Conservation (phyloP, 148 eudicot species). For the Vaccinium myrtillus region DNA sequence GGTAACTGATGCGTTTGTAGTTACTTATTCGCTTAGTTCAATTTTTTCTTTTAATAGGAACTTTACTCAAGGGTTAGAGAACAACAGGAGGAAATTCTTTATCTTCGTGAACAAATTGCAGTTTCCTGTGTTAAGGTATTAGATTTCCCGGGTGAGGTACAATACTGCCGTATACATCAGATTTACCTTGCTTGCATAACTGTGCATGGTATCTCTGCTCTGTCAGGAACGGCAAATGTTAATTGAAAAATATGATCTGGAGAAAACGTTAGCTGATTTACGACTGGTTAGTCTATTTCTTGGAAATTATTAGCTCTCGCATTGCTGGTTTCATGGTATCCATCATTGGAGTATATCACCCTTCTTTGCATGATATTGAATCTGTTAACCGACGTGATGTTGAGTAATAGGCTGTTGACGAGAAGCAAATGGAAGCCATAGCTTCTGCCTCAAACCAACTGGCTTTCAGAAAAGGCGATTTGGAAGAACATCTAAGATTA, state of each 20-base stretch:
- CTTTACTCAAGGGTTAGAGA: slow-evolving; percentile 51
- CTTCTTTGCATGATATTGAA: neutral
- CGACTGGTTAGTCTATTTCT: slow-evolving; percentile 62
- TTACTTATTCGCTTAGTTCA: slow-evolving; percentile 14
- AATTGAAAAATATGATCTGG: slow-evolving; percentile 77
- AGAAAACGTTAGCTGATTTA: slow-evolving; percentile 70
- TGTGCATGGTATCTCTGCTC: slow-evolving; percentile 19
- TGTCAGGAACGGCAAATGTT: slow-evolving; percentile 74
- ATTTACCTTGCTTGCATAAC: slow-evolving; percentile 10
- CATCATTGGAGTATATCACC: slow-evolving; percentile 7
- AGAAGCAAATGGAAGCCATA: slow-evolving; percentile 70
- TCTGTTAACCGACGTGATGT: slow-evolving; percentile 14
- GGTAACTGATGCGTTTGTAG: neutral
- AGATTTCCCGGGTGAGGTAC: slow-evolving; percentile 7
- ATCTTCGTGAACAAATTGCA: slow-evolving; percentile 60
- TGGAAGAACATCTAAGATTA: slow-evolving; percentile 69
- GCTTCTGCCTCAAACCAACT: slow-evolving; percentile 63
- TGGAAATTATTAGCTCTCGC: slow-evolving; percentile 18
- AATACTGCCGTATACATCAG: neutral
- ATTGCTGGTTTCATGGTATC: slow-evolving; percentile 11
- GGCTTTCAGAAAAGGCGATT: slow-evolving; percentile 65
- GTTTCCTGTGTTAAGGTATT: slow-evolving; percentile 66
- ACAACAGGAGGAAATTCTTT: slow-evolving; percentile 60
- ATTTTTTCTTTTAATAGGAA: slow-evolving; percentile 44
- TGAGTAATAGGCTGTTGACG: slow-evolving; percentile 70